Conservation (phyloP, 2,329 filamentous ascomycete genomes). For the Fusarium sp. region DNA sequence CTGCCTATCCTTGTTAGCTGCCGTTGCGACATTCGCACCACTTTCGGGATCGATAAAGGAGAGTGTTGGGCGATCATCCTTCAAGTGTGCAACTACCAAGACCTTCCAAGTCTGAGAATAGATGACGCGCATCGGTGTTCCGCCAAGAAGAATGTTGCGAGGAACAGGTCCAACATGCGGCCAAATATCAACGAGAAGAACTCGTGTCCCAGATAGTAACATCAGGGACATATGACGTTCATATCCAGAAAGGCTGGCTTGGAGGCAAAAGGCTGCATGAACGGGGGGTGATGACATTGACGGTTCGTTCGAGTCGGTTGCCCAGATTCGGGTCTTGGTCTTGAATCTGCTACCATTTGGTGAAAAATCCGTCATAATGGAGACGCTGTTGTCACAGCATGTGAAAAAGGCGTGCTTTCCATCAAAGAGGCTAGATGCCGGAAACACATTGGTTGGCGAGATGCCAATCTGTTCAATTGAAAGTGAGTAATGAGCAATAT, state of each 20-base stretch:
- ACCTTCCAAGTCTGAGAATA: conserved; percentile 64
- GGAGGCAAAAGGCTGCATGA: conserved; percentile 57
- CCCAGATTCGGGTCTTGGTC: conserved; percentile 59
- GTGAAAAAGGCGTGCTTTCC: conserved; percentile 50
- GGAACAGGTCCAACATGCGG: conserved; percentile 57
- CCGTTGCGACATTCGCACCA: conserved; percentile 60
- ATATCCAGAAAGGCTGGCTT: conserved; percentile 50
- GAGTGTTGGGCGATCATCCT: conserved; percentile 57
- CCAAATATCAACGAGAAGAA: conserved; percentile 65
- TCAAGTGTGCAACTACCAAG: conserved; percentile 61
- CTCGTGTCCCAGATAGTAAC: conserved; percentile 58
- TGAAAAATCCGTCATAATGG: conserved; percentile 54
- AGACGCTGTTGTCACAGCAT: conserved; percentile 59
- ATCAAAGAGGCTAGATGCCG: conserved; percentile 37
- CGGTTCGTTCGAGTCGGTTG: conserved; percentile 59
- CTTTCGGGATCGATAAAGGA: conserved; percentile 66
- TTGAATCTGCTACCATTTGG: conserved; percentile 45
- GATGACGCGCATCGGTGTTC: conserved; percentile 61
- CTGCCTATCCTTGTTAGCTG: conserved; percentile 54
- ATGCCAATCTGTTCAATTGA: conserved; percentile 48
- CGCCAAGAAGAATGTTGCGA: conserved; percentile 57
- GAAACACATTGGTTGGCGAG: conserved; percentile 49
- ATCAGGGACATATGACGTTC: conserved; percentile 55
- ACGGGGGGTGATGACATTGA: conserved; percentile 58
- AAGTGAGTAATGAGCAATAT: conserved; percentile 40